Evolutionary conservation across 352 stramenopile genomes (phyloP), one percentile per base, ranked within the genome.

Genomic region (Nothophytophthora sp.): DNA sequence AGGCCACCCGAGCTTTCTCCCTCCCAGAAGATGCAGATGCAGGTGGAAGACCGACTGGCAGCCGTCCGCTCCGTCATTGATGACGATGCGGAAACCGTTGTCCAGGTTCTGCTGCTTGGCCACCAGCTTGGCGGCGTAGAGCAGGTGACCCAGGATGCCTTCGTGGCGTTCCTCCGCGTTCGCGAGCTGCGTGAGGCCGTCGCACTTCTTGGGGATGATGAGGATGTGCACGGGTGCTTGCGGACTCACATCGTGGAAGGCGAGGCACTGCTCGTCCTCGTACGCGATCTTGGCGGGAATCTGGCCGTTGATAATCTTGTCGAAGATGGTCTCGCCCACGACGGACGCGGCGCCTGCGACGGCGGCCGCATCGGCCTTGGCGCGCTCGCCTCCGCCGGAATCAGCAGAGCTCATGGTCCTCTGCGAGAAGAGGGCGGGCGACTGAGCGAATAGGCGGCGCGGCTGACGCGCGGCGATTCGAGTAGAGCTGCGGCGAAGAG

Each of bases 231-330:
- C 93, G 0, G 96, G 96, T 43, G 96, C 95, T 48, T 96, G 81
- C 34, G 97, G 96, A 63, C 91, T 97, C 41, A 99, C 97, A 73
- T 99, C 97, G 54, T 97, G 96, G 71, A 99, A 99, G n/a, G 96
- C 97, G 6, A 99, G 71, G 39, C 89, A 92, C 60, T 96, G 81
- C 36, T 98, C 92, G 73, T 99, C 93, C 63, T 99, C 93, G 60
- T 97, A 98, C 32, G 98, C 96, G 67, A 99, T 95, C 38, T 88
- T 79, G 34, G 96, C 90, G 5, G 96, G 96, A 51, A 99, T 99
- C 25, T 97, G 73, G 25, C 81, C 73, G 12, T 76, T 64, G 37
- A 99, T 77, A 65, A 99, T 99, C 70, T 99, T 99, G 74, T 99
- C 96, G 70, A 99, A 99, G 36, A 99, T 90, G 2, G 97, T 99